phyloP scores from a whole-genome alignment of 805 yeast species.

The Teunomyces gatunensis region DNA sequence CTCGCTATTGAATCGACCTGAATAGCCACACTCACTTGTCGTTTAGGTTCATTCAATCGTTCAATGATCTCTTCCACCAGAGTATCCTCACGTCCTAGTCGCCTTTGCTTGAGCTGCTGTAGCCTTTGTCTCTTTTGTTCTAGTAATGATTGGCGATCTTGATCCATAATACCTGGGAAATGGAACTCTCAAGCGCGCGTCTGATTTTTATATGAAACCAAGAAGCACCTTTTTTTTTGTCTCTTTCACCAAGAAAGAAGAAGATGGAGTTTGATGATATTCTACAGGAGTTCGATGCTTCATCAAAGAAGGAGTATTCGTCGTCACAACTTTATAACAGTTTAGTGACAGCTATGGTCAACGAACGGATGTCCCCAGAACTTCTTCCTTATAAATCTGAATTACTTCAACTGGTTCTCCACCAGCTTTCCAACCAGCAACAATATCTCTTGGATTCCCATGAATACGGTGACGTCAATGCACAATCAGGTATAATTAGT shows the following conservation, averaged over 20 bases:
- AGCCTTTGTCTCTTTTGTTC: conserved; percentile 41
- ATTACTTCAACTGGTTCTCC: conserved; percentile 56
- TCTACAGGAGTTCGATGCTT: conserved; percentile 57
- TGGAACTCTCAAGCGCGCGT: neutral
- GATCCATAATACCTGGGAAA: conserved; percentile 21
- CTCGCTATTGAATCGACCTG: conserved; percentile 21
- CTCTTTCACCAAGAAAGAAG: neutral
- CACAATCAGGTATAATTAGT: conserved; percentile 25
- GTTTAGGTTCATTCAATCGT: conserved; percentile 7
- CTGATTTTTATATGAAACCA: neutral
- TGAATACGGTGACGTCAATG: conserved; percentile 62
- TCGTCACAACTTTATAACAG: conserved; percentile 17
- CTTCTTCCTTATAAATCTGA: conserved; percentile 69
- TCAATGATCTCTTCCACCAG: conserved; percentile 15
- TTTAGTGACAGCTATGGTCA: conserved; percentile 68
- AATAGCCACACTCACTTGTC: conserved; percentile 22
- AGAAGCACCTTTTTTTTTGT: neutral
- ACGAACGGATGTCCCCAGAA: conserved; percentile 86
- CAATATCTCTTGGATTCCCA: conserved; percentile 75
- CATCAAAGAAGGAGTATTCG: conserved; percentile 5
- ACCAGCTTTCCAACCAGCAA: conserved; percentile 63
- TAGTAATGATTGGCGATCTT: conserved; percentile 29
- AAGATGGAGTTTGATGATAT: conserved; percentile 67
- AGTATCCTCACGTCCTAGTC: conserved; percentile 13
- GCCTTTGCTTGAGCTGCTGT: conserved; percentile 23